A percentile compares a stretch with the other conserved stretches of the same genome.
Evolutionary conservation across 2,329 filamentous ascomycete genomes (phyloP).

Genomic region (Alternaria arbusti): DNA sequence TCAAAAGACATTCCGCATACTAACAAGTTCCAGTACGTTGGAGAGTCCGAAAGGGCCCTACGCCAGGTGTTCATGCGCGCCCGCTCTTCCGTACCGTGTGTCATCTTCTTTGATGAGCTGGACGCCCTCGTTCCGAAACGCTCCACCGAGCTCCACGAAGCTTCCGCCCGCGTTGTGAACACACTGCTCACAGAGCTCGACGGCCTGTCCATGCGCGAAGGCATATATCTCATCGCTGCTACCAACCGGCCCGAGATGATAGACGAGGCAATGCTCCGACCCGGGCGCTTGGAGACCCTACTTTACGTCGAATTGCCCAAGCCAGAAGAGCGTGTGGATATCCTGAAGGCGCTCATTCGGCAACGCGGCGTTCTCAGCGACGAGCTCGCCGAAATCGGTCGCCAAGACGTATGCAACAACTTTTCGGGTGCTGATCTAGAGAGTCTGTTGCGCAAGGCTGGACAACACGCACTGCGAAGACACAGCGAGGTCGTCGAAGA

Average conservation of each 20-base stretch:
- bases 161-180: slow-evolving; percentile 89
- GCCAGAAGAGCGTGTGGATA: slow-evolving; percentile 80
- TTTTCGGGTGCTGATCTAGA: slow-evolving; percentile 77
- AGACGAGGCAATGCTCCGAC: slow-evolving; percentile 91
- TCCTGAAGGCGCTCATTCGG: slow-evolving; percentile 71
- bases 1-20: not conserved
- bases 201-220: slow-evolving; percentile 77
- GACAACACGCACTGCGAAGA: slow-evolving; percentile 61
- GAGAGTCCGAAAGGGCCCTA: slow-evolving; percentile 91
- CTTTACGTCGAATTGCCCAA: slow-evolving; percentile 88
- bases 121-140: slow-evolving; percentile 89
- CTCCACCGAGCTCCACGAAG: slow-evolving; percentile 77
- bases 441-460: slow-evolving; percentile 64
- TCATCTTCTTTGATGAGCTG: slow-evolving; percentile 97
- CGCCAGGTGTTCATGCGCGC: slow-evolving; percentile 91
- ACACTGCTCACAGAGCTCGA: slow-evolving; percentile 94
- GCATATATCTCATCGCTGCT: slow-evolving; percentile 92
- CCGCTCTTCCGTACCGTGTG: slow-evolving; percentile 83
- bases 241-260: slow-evolving; percentile 97
- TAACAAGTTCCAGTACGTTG: slow-evolving; percentile 70
- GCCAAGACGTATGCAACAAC: slow-evolving; percentile 68
- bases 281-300: slow-evolving; percentile 85
- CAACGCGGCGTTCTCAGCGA: slow-evolving; percentile 59
- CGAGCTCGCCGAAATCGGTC: slow-evolving; percentile 68
- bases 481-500: slow-evolving; percentile 54